phyloP scores from a whole-genome alignment of 2,329 filamentous ascomycete species.

The Aspergillus arachidicola region DNA sequence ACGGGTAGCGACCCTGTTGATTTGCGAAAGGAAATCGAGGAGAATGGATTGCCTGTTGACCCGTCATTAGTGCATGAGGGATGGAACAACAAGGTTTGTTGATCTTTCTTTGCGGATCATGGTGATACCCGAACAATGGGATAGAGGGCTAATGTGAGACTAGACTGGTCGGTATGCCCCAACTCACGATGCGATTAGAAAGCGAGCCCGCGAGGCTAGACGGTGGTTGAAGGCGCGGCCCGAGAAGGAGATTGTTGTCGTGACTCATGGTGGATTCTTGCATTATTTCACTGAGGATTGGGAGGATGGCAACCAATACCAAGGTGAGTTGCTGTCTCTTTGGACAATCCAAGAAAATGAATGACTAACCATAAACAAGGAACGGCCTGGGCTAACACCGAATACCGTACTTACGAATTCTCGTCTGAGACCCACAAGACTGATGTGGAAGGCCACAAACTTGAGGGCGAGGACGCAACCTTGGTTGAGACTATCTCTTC shows the following conservation, averaged over 20 bases:
- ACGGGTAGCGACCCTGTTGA: slow-evolving; percentile 63
- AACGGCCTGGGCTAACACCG: slow-evolving; percentile 74
- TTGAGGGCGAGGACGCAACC: slow-evolving; percentile 44
- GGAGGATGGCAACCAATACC: slow-evolving; percentile 57
- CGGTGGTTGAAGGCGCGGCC: slow-evolving; percentile 55
- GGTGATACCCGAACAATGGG: background rate
- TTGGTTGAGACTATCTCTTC: slow-evolving; percentile 47
- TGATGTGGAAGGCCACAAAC: slow-evolving; percentile 37
- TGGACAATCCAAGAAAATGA: background rate
- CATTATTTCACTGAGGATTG: slow-evolving; percentile 87
- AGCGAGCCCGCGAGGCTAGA: slow-evolving; percentile 63
- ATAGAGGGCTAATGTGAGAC: background rate
- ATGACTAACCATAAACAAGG: slow-evolving; percentile 44
- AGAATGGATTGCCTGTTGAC: slow-evolving; percentile 61
- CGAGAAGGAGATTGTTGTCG: slow-evolving; percentile 71
- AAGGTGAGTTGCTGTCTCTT: slow-evolving; percentile 37
- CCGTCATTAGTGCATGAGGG: slow-evolving; percentile 60
- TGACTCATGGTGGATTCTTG: slow-evolving; percentile 80
- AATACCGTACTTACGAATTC: slow-evolving; percentile 71
- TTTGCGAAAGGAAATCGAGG: slow-evolving; percentile 64
- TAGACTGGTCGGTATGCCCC: slow-evolving; percentile 50
- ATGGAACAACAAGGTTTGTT: slow-evolving; percentile 70
- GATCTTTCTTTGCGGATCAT: background rate
- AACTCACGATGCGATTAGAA: slow-evolving; percentile 56
- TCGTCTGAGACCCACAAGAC: slow-evolving; percentile 55